Conservation (phyloP, 495 filamentous ascomycete species). For the Xylaria telfairii region DNA sequence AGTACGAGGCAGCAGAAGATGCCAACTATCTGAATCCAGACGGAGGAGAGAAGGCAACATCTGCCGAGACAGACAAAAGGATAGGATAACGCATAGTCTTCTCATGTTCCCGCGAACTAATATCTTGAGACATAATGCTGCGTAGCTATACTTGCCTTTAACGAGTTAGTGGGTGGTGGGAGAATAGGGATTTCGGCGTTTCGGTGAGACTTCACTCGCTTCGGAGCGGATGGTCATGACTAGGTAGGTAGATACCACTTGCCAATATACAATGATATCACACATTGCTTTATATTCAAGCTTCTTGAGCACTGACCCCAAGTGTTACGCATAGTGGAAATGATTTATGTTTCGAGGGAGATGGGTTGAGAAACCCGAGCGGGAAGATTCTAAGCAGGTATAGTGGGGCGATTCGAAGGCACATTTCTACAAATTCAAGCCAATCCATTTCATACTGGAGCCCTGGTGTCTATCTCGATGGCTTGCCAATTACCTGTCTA, state of each 20-base stretch:
- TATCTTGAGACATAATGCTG: conserved; percentile 14
- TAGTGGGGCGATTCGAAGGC: not conserved
- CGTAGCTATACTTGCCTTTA: not conserved
- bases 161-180: not conserved
- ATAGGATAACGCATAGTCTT: conserved; percentile 32
- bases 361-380: no score
- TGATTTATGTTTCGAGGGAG: no score
- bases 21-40: conserved; percentile 82
- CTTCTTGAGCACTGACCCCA: not conserved
- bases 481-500: no score
- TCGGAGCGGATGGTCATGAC: conserved; percentile 9
- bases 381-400: not conserved
- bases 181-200: conserved; percentile 19
- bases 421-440: not conserved
- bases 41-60: conserved; percentile 53
- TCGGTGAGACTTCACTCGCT: conserved; percentile 18
- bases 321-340: conserved; percentile 1
- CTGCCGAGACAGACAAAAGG: conserved; percentile 54
- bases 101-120: not conserved
- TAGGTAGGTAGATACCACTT: conserved; percentile 24
- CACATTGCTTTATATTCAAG: not conserved
- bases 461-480: not conserved
- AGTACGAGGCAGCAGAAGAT: conserved; percentile 95
- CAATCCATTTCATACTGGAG: not conserved
- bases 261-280: conserved; percentile 20